phyloP scores from a whole-genome alignment of 192 early-diverging fungal species.

The Mortierella alpina region DNA sequence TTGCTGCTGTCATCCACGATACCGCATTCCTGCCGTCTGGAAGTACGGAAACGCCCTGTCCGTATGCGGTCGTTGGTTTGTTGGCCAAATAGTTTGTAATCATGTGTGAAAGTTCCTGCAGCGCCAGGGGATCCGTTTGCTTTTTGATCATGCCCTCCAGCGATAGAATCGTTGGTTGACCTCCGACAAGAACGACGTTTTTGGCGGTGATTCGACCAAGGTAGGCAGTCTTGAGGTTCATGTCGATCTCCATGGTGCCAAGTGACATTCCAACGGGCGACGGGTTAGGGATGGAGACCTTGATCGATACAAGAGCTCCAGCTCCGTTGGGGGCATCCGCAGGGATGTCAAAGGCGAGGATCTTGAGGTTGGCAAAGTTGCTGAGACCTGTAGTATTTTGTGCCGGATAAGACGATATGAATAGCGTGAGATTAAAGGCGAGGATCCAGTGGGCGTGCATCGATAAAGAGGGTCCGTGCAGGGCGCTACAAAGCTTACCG shows the following conservation, averaged over 20 bases:
- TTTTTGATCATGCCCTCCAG: conserved; percentile 21
- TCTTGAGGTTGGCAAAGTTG: conserved; percentile 41
- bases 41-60: conserved; percentile 37
- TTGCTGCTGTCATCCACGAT: conserved; percentile 39
- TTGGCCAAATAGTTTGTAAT: conserved; percentile 41
- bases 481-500: conserved; percentile 6
- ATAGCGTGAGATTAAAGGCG: neutral
- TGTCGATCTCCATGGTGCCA: conserved; percentile 46
- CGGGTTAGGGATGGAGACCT: conserved; percentile 55
- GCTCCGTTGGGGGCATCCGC: conserved; percentile 32
- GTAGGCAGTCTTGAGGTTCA: conserved; percentile 34
- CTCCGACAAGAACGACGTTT: conserved; percentile 15
- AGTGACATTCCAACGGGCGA: conserved; percentile 64
- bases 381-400: conserved; percentile 14
- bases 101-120: conserved; percentile 36
- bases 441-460: neutral
- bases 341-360: conserved; percentile 42
- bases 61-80: conserved; percentile 20
- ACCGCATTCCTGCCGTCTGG: conserved; percentile 29
- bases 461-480: neutral
- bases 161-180: conserved; percentile 14
- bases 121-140: conserved; percentile 19
- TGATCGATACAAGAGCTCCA: conserved; percentile 33
- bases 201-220: conserved; percentile 30
- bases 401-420: neutral